Base-by-base conservation (phyloP, 108 stramenopile genomes). In the Bacterosira constricta region DNA sequence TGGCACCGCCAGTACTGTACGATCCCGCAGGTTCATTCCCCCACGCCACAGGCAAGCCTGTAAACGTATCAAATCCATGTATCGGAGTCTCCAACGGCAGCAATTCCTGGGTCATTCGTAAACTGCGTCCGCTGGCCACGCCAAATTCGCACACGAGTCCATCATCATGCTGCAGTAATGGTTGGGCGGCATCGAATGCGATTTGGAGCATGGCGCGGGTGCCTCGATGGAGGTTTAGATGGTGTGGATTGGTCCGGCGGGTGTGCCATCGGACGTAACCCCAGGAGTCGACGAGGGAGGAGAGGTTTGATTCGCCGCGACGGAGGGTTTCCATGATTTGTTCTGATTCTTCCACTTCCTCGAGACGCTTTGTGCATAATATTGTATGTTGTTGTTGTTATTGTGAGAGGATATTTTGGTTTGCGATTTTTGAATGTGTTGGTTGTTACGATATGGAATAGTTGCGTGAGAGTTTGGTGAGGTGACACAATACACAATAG, bases 61-160 rank as follows among this genome's bases (percentile, higher is more conserved):
- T 95, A 61, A 95, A 95, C 3, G 94, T 95, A 72, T 95, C 94
- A 83, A 95, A 95, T 26, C 94, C 91, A 67, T 95, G 87, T 41
- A 92, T 81, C 18, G 62, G 62, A 41, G 75, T 76, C 55, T 87
- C 82, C 31, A 91, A 51, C 0, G 94, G 91, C 15, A 95, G 46
- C 50, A 95, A 76, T 64, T 95, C 94, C 59, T 91, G 89, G 4
- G 87, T 86, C 88, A 95, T 90, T 25, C 94, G 77, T 23, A 90
- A 58, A 45, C 81, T 83, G 10, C 91, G 81, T 11, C 94, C 93
- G 27, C 79, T 79, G 10, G 88, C 88, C 7, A 95, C 94, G 12
- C 94, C 94, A 68, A 95, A 95, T 66, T 95, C 94, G 44, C 86
- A 88, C 10, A 95, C 87, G n/a, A 95, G 59, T 41, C 89, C 91